A percentile compares a stretch with the other conserved stretches of the same genome.
phyloP scores from a whole-genome alignment of 1,139 yeast genomes.

The Scheffersomyces segobiensis region DNA sequence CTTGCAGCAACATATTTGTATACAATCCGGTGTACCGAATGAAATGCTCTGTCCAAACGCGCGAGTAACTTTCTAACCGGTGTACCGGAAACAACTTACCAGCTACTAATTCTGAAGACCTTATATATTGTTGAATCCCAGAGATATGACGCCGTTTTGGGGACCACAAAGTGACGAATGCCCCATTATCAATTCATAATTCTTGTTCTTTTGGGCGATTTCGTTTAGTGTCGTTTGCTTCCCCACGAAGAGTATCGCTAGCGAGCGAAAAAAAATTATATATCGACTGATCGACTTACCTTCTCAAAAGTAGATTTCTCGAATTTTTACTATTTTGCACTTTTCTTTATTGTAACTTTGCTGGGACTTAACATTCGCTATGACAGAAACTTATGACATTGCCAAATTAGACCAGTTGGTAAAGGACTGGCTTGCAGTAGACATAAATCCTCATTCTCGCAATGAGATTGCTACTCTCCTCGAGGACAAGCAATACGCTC shows the following conservation, averaged over 20 bases:
- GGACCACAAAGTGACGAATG: background rate
- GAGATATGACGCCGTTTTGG: background rate
- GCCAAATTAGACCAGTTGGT: constrained; percentile 35
- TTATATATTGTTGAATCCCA: background rate
- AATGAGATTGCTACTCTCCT: constrained; percentile 56
- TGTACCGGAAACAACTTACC: background rate
- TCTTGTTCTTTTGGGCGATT: background rate
- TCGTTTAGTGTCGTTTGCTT: background rate
- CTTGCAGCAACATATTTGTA: background rate
- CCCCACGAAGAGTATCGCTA: background rate
- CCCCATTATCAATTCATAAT: background rate
- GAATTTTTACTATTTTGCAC: background rate
- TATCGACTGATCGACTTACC: too few species aligned
- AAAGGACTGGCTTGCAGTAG: constrained; percentile 42
- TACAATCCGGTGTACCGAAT: background rate
- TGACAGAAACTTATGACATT: background rate
- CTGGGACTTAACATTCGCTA: background rate
- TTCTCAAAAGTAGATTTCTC: background rate
- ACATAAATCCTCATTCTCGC: constrained; percentile 52
- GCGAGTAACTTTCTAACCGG: too few species aligned
- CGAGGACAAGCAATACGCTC: constrained; percentile 35
- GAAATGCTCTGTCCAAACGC: too few species aligned
- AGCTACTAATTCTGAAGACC: background rate
- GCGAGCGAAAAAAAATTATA: background rate
- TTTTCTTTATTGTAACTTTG: background rate